Evolutionary conservation across 1,139 yeast genomes (phyloP), one percentile per base, ranked within the genome.

Genomic region (Blastobotrys elegans): DNA sequence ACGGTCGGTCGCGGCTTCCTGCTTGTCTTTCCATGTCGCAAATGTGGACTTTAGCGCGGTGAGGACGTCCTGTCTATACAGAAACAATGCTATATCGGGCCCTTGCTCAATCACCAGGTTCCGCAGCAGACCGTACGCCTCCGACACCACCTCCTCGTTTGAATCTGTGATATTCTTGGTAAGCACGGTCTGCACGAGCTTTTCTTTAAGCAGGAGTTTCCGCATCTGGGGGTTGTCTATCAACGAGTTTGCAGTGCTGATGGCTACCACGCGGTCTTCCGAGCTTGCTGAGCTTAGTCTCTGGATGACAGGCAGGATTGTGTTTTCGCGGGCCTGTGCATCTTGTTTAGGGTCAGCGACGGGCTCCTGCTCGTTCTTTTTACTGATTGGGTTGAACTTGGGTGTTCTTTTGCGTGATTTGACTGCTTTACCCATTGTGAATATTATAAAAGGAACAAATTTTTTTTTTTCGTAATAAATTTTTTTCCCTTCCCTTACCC

Each of bases 21-120:
- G 22, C 22, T 41, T 41, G 4, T 13, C 39, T 21, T 27, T 31
- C 20, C 40, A 27, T 17, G 43, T 34, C 7, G 32, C 61, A 40
- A 84, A 65, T 1, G 81, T 76, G 4, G 63, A 58, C 43, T 74
- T 76, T 33, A 89, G 71, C 17, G 77, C 67, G 0, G 76, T 71
- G 83, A 95, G 81, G 43, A 92, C 78, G 51, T 84, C 80, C 24
- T 81, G 80, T 63, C 97, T 77, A 86, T 95, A 84, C 49, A 85
- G 65, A 63, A 77, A 79, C 27, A 78, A 76, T 33, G 89, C 79
- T 26, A 87, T 76, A 53, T 87, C 95, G 57, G 87, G 82, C n/a
- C 96, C 97, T 67, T 88, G 95, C 62, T 88, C 95, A 44, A 87
- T 73, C 3, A 84, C 82, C 47, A 90, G 61, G 61, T 86, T 88